Evolutionary conservation across 805 yeast genomes (phyloP), one percentile per base, ranked within the genome.

Genomic region (Teunomyces kruisii): DNA sequence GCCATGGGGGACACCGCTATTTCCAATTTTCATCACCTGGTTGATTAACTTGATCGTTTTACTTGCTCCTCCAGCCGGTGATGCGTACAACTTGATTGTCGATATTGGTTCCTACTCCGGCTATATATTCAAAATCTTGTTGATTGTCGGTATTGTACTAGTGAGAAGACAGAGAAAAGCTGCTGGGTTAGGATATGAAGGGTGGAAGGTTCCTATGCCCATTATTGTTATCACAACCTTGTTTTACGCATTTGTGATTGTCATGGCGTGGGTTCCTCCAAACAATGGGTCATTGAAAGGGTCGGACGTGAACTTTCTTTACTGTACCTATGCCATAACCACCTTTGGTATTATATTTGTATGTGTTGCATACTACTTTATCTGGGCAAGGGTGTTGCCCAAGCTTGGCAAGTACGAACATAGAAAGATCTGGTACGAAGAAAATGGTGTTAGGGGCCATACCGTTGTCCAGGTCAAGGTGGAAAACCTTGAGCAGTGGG

Each of bases 201-300:
- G 67, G 2, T 66, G 59, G 51, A 63, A 62, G 37, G 53, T 61
- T 17, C 73, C 73, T 13, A 43, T 61, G 15, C 68, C 71, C 2
- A 45, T 65, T 13, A 46, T 71, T 14, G 45, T 62, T 7, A 45
- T 71, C 32, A 61, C 66, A 7, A 49, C 68, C 6, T 46, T 67
- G 10, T 71, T 62, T 55, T 56, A 67, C 26, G 26, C 60, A 7
- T 67, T 71, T 49, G 75, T 71, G 14, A 54, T 70, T 46, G 68
- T 62, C n/a, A 64, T 71, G 61, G 66, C 75, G 0, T 71, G 64
- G 49, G 75, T 71, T 30, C 76, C 76, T 22, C 75, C 76, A 19
- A 50, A 61, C 43, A 48, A 47, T 35, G 72, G 72, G 2, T 55
- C 68, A 2, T 57, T 69, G 46, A 68, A 52, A 24, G 76, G 75